Percentiles rank a stretch among this genome's conserved stretches.
phyloP scores from a whole-genome alignment of 208 protist genomes.

The Wallacemonas sp. region DNA sequence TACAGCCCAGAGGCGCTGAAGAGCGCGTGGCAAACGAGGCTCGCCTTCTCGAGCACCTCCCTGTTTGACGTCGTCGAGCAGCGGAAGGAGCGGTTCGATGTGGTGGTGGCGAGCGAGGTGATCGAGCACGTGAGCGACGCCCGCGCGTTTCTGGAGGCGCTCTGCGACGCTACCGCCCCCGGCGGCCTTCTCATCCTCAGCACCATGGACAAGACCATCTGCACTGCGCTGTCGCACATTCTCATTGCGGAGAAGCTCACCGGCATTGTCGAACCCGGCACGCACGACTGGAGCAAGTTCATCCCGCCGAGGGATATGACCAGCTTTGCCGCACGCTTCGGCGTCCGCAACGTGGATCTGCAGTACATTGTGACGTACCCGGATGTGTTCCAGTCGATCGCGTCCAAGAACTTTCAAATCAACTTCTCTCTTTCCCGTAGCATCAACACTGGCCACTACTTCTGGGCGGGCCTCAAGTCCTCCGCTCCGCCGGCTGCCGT shows the following conservation, averaged over 20 bases:
- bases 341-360: slow-evolving; percentile 65
- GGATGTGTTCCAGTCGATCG: slow-evolving; percentile 58
- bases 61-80: slow-evolving; percentile 59
- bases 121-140: slow-evolving; percentile 94
- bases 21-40: slow-evolving; percentile 12
- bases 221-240: slow-evolving; percentile 81
- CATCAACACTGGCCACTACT: slow-evolving; percentile 82
- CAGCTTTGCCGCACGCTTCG: slow-evolving; percentile 36
- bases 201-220: slow-evolving; percentile 91
- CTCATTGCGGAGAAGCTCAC: slow-evolving; percentile 86
- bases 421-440: slow-evolving; percentile 59
- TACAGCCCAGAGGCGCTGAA: slow-evolving; percentile 27
- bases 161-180: slow-evolving; percentile 79
- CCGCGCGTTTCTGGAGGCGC: slow-evolving; percentile 74
- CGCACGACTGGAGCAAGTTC: slow-evolving; percentile 94
- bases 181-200: slow-evolving; percentile 90
- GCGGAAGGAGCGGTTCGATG: slow-evolving; percentile 70
- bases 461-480: slow-evolving; percentile 75
- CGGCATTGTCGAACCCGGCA: slow-evolving; percentile 79
- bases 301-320: slow-evolving; percentile 81
- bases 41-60: slow-evolving; percentile 22
- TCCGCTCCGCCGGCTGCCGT: slow-evolving; percentile 1
- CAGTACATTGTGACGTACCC: slow-evolving; percentile 75
- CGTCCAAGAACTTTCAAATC: slow-evolving; percentile 61
- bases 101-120: slow-evolving; percentile 91